Evolutionary conservation across 1,284 basidiomycete species (phyloP), one percentile per base, ranked within the genome.

Genomic region (Ustilago bromivora): DNA sequence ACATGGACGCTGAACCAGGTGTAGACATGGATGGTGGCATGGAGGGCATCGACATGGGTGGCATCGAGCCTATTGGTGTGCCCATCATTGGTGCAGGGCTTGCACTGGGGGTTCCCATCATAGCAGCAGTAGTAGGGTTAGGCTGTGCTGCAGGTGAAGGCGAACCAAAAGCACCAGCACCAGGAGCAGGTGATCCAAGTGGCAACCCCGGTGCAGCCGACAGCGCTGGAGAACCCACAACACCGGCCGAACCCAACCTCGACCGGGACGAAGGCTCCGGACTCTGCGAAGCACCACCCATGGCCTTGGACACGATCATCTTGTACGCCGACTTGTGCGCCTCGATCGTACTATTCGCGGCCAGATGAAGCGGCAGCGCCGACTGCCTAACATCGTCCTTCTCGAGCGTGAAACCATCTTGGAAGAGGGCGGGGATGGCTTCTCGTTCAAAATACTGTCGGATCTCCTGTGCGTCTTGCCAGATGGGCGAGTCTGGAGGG

Each of bases 321-420:
- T 63, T 69, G 60, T 74, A 80, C 3, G 78, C 78, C 2, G 58
- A 53, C 61, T 74, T 77, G 57, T 80, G 78, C 8, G 78, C 75
- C 49, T 74, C 71, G 34, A 80, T 80, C n/a, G 78, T 78, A 47
- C 76, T 78, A 53, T 80, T 78, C 35, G 78, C 78, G 19, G 78
- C 78, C 34, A 80, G 53, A 13, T 80, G 76, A 15, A 78, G 66
- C 10, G 83, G 83, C 32, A 84, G 59, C 12, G 81, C 84, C 17
- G 83, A 81, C 58, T 83, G 79, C 15, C 84, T 72, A 28, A 76
- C 68, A 61, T 86, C 84, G 59, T 82, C 76, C 38, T 82, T 82
- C 31, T 85, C 82, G 51, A 86, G 59, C 0, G 84, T 86, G 61
- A 86, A 86, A 8, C 83, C 83, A 38, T 84, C 80, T 38, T 73